Evolutionary conservation across 2,329 filamentous ascomycete species (phyloP), one percentile per base, ranked within the genome.

Genomic region (Ophiocordyceps camponoti-floridani): DNA sequence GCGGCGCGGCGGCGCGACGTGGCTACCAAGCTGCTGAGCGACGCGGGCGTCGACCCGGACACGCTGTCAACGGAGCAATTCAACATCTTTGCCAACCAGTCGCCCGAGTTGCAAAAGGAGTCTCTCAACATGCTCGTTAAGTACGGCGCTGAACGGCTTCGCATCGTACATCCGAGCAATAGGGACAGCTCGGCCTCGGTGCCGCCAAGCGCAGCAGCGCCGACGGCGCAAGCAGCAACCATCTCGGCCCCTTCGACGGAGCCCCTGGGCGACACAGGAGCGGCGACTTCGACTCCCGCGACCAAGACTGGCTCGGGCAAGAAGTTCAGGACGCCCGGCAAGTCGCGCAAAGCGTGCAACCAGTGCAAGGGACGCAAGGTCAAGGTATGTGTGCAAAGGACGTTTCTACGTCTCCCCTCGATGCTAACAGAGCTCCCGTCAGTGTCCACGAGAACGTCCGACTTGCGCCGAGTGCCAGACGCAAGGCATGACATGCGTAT

Each of bases 1-100:
- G 65, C 67, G 13, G 62, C 64, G n/a, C 65, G 72, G 23, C 64
- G 73, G 37, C 62, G 62, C 42, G 65, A 70, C 10, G 61, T 62
- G 8, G 72, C 74, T 7, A 61, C 63, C n/a, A 58, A 60, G 23
- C 59, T 75, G 28, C 62, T 77, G 5, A 57, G 42, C 2, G 61
- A 63, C 2, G 64, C 58, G n/a, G 64, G 62, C 4, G 64, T 77
- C n/a, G 66, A 73, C 35, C 72, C 70, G 1, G 57, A 61, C 2
- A 69, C 71, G 0, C 58, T 77, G 10, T 72, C 69, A 0, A 48
- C 57, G 4, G 73, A 77, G 41, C 73, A 77, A 51, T 74, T 77
- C 48, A 68, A 61, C 50, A 77, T 76, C 14, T 75, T 78, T 50
- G 63, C 73, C 9, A 77, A 78, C 45, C 74, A 78, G 55, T 67